A percentile compares a stretch with the other conserved stretches of the same genome.
phyloP scores from a whole-genome alignment of 75 land plant species.

The Pseudotsuga menziesii region DNA sequence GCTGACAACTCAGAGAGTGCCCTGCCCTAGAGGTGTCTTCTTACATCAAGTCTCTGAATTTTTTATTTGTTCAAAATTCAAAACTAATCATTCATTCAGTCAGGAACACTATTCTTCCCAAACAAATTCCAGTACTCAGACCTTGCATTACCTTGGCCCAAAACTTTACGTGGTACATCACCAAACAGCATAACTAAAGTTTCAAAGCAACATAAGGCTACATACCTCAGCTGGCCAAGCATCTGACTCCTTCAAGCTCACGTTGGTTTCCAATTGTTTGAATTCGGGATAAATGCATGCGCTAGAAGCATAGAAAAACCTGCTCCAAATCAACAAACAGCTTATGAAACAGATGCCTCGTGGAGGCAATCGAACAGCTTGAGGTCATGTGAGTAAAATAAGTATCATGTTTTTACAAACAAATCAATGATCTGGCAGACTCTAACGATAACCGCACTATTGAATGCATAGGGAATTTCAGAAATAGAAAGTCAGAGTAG shows the following conservation, averaged over 20 bases:
- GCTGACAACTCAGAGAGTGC: background rate
- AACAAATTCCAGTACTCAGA: background rate
- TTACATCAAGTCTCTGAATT: background rate
- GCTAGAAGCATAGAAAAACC: constrained; percentile 93
- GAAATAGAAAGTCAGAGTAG: too few relatives aligned
- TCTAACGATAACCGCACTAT: too few relatives aligned
- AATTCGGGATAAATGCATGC: constrained; percentile 96
- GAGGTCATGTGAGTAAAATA: too few relatives aligned
- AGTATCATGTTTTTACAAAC: too few relatives aligned
- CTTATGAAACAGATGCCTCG: background rate
- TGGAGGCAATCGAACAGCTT: too few relatives aligned
- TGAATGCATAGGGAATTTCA: too few relatives aligned
- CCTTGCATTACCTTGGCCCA: background rate
- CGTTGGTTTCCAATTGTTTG: constrained; percentile 90
- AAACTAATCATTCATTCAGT: too few relatives aligned
- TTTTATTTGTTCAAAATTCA: background rate
- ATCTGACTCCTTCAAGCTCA: constrained; percentile 92
- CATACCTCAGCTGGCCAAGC: constrained; percentile 97
- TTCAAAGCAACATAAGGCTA: background rate
- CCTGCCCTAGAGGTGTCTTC: background rate
- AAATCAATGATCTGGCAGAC: too few relatives aligned
- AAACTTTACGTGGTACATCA: background rate
- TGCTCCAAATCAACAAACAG: constrained; percentile 18
- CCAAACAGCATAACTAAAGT: background rate
- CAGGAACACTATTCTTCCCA: background rate